Evolutionary conservation across 441 rosid species (phyloP), one percentile per base, ranked within the genome.

Genomic region (Euphorbia corollata): DNA sequence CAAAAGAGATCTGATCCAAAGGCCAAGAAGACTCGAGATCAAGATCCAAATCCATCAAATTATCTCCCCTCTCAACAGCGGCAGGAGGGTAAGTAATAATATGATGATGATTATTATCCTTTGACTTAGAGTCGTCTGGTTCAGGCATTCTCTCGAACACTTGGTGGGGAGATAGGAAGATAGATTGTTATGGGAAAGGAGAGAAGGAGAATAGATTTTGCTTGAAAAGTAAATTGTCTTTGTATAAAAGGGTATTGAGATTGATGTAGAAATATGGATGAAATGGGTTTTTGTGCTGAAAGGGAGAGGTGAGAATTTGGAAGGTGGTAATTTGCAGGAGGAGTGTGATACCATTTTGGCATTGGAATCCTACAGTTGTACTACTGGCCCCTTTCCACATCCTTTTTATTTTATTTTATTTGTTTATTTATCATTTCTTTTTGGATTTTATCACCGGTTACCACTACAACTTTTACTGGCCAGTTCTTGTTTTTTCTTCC

Each of bases 11-110:
- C 77, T 83, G 93, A 81, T 90, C 77, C 77, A 85, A 78, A 65
- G 93, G 85, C 97, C 97, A 92, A 0, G 94, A 73, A 38, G 56
- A 55, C 22, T 78, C 85, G 64, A 86, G 84, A 75, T 90, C 92
- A 41, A 86, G 81, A 76, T 88, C 96, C 30, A 79, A 64, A 77
- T 90, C 94, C 79, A 88, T 77, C 63, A 70, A 27, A 8, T 64
- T 56, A 16, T 50, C 71, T 22, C 57, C 64, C 20, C 62, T 24
- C 19, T 5, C 19, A 74, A 85, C 23, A 53, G 59, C 68, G 18
- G 1, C 38, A 27, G 71, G 54, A 59, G 9, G 16, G 20, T 62
- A 30, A 45, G 6, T 34, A 20, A 3, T 41, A 61, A 22, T 10
- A 27, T 27, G 32, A 13, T 18, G 58, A 43, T 47, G 50, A 36